Evolutionary conservation across 2,329 filamentous ascomycete genomes (phyloP).

Genomic region (Alternaria solani): DNA sequence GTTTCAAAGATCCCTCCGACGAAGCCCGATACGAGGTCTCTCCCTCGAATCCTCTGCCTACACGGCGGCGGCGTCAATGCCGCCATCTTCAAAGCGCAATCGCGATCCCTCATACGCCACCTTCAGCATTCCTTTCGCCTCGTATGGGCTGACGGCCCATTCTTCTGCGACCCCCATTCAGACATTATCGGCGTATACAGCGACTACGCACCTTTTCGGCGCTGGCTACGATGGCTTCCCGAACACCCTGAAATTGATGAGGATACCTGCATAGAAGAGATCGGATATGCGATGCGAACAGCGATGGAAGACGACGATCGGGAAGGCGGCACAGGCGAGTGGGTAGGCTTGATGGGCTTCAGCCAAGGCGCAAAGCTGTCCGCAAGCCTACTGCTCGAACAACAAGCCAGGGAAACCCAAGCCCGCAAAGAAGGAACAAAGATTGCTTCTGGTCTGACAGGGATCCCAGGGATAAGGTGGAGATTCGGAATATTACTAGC

Average conservation of each 20-base stretch:
- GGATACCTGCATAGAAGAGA: conserved; percentile 57
- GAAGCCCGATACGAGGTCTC: conserved; percentile 35
- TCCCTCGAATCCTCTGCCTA: conserved; percentile 78
- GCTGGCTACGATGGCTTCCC: conserved; percentile 70
- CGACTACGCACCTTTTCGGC: conserved; percentile 69
- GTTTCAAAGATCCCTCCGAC: conserved; percentile 34
- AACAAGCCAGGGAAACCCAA: conserved; percentile 62
- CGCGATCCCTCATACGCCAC: conserved; percentile 62
- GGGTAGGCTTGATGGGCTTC: conserved; percentile 61
- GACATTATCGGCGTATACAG: conserved; percentile 72
- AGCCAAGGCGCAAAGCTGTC: conserved; percentile 60
- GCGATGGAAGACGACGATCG: conserved; percentile 57
- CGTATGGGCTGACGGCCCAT: conserved; percentile 76
- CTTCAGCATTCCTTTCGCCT: conserved; percentile 70
- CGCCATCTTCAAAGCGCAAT: conserved; percentile 73
- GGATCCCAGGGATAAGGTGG: conserved; percentile 52
- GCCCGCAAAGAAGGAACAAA: conserved; percentile 39
- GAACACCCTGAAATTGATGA: conserved; percentile 64
- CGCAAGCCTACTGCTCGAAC: conserved; percentile 59
- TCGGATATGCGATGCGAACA: conserved; percentile 55
- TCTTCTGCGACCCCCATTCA: conserved; percentile 67
- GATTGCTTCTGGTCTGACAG: conserved; percentile 34
- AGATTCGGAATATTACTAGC: conserved; percentile 70
- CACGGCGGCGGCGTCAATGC: conserved; percentile 80
- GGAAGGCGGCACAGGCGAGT: conserved; percentile 52